These are phyloP conservation scores for Rachicladosporium sp. DNA, from an alignment of 2,329 filamentous ascomycete species.

Conservation along the genomic window DNA sequence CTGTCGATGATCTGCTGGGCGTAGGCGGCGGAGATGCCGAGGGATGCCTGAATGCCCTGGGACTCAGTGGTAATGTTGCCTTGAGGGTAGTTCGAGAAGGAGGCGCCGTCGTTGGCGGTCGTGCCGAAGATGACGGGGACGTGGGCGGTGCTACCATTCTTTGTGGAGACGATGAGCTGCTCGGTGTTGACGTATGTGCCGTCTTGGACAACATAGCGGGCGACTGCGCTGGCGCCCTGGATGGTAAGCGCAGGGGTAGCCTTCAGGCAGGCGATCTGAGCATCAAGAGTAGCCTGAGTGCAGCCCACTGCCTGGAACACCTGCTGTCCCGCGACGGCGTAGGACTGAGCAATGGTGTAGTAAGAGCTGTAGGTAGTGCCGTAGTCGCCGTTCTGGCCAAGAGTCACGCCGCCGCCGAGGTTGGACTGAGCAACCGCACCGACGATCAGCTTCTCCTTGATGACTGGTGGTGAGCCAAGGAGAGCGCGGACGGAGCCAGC, in stretches of 20 bases:
- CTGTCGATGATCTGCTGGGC: conserved; percentile 31
- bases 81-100: conserved; percentile 39
- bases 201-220: conserved; percentile 46
- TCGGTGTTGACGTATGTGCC: conserved; percentile 43
- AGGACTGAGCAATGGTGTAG: conserved; percentile 43
- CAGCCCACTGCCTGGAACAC: conserved; percentile 43
- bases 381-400: conserved; percentile 44
- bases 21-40: conserved; percentile 32
- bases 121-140: conserved; percentile 46
- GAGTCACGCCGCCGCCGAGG: conserved; percentile 43
- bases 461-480: conserved; percentile 37
- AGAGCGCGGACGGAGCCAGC: conserved; percentile 46
- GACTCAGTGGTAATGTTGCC: conserved; percentile 29
- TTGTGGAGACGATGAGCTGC: conserved; percentile 33
- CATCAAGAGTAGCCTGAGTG: conserved; percentile 32
- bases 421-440: conserved; percentile 40
- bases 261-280: conserved; percentile 43
- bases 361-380: conserved; percentile 48
- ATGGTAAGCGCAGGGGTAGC: conserved; percentile 33
- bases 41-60: conserved; percentile 32
- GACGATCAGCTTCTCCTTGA: conserved; percentile 31
- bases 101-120: conserved; percentile 43
- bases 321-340: conserved; percentile 35
- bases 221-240: conserved; percentile 28
- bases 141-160: conserved; percentile 34